These are phyloP conservation scores for Xylaria digitata DNA, from an alignment of 2,329 filamentous ascomycete genomes.

Conservation along the genomic window DNA sequence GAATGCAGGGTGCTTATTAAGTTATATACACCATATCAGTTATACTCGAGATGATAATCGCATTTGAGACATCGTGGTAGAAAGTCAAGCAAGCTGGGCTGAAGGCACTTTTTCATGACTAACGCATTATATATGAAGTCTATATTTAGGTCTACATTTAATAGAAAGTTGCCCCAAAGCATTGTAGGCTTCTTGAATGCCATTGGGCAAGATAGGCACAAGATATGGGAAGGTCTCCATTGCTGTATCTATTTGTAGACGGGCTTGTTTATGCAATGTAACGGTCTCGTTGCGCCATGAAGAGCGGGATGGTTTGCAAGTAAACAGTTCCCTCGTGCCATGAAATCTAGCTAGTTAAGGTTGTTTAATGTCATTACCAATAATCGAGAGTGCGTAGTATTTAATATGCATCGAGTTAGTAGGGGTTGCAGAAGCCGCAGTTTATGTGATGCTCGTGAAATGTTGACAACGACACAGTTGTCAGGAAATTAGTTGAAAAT, in stretches of 20 bases:
- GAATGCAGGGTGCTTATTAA: not conserved
- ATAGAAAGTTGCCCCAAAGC: not conserved
- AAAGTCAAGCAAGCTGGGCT: not conserved
- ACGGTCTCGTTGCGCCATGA: no score
- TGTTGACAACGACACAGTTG: no score
- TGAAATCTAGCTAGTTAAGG: no score
- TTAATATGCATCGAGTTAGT: no score
- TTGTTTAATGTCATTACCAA: no score
- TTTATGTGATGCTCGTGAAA: no score
- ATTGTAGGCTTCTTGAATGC: not conserved
- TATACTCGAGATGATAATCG: not conserved
- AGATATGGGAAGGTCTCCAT: not conserved
- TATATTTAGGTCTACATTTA: conserved; percentile 24
- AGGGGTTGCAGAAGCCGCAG: no score
- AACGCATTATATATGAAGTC: conserved; percentile 2
- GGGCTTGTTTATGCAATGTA: not conserved
- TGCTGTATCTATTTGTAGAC: not conserved
- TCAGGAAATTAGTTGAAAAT: no score
- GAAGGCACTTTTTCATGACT: not conserved
- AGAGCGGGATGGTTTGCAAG: no score
- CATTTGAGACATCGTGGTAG: not conserved
- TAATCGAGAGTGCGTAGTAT: no score
- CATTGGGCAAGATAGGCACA: not conserved
- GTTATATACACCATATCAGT: not conserved
- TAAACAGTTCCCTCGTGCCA: no score